Conservation (phyloP, 176 grass and related monocot genomes). For the Triticum turgidum region DNA sequence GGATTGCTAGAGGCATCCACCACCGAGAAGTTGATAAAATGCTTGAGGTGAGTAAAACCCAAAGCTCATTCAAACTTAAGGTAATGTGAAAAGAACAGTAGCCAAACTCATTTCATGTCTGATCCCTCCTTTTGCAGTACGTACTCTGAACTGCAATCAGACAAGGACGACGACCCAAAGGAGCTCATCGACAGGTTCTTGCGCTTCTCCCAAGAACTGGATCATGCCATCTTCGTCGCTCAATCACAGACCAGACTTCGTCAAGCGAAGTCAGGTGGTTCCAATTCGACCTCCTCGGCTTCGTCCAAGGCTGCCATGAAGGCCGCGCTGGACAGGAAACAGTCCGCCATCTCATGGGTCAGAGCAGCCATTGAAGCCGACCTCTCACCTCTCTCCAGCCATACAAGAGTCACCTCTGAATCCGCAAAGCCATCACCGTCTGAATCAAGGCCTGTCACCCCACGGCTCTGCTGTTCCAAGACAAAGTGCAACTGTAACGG, state of each 20-base stretch:
- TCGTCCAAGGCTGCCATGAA: constrained; percentile 42
- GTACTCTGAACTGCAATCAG: constrained; percentile 72
- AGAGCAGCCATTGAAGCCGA: constrained; percentile 68
- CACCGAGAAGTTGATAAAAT: constrained; percentile 72
- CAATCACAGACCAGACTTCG: constrained; percentile 56
- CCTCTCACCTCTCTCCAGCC: constrained; percentile 46
- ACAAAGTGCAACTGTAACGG: constrained; percentile 44
- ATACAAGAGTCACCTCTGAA: constrained; percentile 36
- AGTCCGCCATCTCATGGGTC: constrained; percentile 71
- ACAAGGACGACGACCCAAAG: constrained; percentile 73
- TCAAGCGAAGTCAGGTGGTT: constrained; percentile 25
- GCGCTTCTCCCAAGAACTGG: constrained; percentile 63
- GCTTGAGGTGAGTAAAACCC: constrained; percentile 44
- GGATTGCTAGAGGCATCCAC: constrained; percentile 76
- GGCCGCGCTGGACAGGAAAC: constrained; percentile 60
- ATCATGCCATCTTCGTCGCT: constrained; percentile 48
- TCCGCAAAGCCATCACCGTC: not conserved
- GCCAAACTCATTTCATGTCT: not conserved
- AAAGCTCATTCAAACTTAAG: not conserved
- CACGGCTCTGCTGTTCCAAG: constrained; percentile 46
- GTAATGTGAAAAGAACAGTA: not conserved
- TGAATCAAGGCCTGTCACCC: constrained; percentile 32
- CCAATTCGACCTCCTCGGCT: constrained; percentile 22
- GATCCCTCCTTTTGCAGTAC: constrained; percentile 40
- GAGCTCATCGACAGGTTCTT: constrained; percentile 68